Evolutionary conservation across 306 rosid genomes (phyloP).

Genomic region (Mimosa bimucronata): DNA sequence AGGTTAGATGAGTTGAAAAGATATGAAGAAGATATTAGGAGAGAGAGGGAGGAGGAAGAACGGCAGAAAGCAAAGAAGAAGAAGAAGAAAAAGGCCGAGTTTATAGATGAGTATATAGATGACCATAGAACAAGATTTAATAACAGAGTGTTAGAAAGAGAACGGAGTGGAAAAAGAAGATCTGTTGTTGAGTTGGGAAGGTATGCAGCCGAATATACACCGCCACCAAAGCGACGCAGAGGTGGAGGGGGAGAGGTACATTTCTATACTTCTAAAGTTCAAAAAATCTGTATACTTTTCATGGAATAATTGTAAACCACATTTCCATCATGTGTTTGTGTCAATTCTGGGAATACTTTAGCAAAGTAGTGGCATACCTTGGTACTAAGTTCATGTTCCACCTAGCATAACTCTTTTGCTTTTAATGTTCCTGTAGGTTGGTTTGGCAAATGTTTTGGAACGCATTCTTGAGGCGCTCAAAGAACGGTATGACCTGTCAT

Average conservation of each 20-base stretch:
- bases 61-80: slow-evolving; percentile 79
- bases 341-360: background rate
- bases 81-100: slow-evolving; percentile 64
- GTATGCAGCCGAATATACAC: slow-evolving; percentile 53
- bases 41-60: slow-evolving; percentile 94
- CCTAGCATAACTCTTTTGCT: slow-evolving; percentile 25
- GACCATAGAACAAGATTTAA: slow-evolving; percentile 71
- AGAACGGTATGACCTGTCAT: slow-evolving; percentile 65
- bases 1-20: slow-evolving; percentile 62
- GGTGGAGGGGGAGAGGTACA: slow-evolving; percentile 89
- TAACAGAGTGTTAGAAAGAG: slow-evolving; percentile 75
- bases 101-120: slow-evolving; percentile 67
- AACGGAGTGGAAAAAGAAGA: slow-evolving; percentile 67
- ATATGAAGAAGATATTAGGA: slow-evolving; percentile 78
- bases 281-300: background rate
- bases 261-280: slow-evolving; percentile 28
- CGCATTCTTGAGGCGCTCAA: slow-evolving; percentile 72
- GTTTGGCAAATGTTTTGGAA: slow-evolving; percentile 97
- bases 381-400: background rate
- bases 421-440: slow-evolving; percentile 59
- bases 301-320: background rate
- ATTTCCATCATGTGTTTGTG: background rate
- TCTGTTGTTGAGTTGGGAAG: slow-evolving; percentile 71
- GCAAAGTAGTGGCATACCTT: slow-evolving; percentile 3
- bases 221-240: slow-evolving; percentile 82